Evolutionary conservation across 2,329 filamentous ascomycete genomes (phyloP).

Genomic region (Fusarium sulawesiense): DNA sequence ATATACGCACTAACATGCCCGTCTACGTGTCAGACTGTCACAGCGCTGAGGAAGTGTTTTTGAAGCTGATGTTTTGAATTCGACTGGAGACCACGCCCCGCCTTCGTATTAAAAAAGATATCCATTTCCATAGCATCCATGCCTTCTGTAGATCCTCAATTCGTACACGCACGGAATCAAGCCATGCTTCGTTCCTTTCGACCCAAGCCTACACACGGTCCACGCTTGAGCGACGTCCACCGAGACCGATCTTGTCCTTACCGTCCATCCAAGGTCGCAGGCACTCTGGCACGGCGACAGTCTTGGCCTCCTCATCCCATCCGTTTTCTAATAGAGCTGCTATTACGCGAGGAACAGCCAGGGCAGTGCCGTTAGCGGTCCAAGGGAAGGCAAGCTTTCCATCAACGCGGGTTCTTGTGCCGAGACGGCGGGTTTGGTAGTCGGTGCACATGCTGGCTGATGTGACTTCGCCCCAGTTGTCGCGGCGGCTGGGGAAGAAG

Average conservation of each 20-base stretch:
- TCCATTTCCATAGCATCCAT: conserved; percentile 18
- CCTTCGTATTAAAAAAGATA: conserved; percentile 31
- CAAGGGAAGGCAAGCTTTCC: conserved; percentile 78
- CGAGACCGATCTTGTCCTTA: conserved; percentile 69
- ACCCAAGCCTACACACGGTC: conserved; percentile 43
- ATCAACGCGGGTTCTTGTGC: conserved; percentile 74
- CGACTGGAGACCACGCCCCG: conserved; percentile 14
- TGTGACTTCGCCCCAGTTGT: conserved; percentile 89
- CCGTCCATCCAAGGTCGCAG: conserved; percentile 88
- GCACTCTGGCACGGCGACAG: conserved; percentile 81
- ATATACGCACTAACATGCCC: neutral
- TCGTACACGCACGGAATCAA: conserved; percentile 28
- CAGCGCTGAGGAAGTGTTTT: neutral
- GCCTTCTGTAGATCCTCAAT: conserved; percentile 13
- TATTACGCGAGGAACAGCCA: conserved; percentile 89
- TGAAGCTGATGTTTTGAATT: neutral
- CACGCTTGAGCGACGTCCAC: conserved; percentile 44
- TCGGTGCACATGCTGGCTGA: conserved; percentile 92
- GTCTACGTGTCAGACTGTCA: neutral
- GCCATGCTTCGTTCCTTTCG: neutral
- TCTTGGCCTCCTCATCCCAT: conserved; percentile 77
- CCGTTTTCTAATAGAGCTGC: conserved; percentile 91
- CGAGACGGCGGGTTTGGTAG: conserved; percentile 87
- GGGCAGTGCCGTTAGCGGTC: conserved; percentile 93
- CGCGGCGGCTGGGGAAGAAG: conserved; percentile 84